Conservation (phyloP, 331 rosid species). For the Dryas integrifolia region DNA sequence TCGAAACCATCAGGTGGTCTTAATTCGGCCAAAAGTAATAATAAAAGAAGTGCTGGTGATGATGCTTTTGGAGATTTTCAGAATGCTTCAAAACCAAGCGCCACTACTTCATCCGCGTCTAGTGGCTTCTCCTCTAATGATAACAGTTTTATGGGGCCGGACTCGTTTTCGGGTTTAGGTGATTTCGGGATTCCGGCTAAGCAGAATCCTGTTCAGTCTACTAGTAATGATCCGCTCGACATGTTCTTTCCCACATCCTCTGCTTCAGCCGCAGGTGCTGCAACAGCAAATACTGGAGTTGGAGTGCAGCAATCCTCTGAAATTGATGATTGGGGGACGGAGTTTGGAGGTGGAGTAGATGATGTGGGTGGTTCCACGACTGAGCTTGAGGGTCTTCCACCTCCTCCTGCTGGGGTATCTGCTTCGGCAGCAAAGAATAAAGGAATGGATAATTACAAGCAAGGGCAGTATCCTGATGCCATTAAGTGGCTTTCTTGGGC, state of each 20-base stretch:
- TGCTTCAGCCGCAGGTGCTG: conserved; percentile 35
- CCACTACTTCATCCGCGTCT: conserved; percentile 36
- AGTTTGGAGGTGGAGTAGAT: conserved; percentile 64
- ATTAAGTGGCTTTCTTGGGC: conserved; percentile 99
- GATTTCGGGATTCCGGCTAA: conserved; percentile 43
- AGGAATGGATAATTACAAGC: conserved; percentile 90
- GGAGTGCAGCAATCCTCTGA: conserved; percentile 46
- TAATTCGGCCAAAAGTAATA: conserved; percentile 47
- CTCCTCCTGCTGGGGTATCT: conserved; percentile 85
- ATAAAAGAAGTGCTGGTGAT: conserved; percentile 29
- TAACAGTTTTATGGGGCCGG: conserved; percentile 39
- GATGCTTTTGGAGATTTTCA: conserved; percentile 80
- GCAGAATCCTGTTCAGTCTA: conserved; percentile 42
- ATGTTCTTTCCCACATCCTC: conserved; percentile 62
- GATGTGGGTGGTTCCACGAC: conserved; percentile 72
- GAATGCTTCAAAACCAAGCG: conserved; percentile 60
- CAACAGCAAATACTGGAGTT: conserved; percentile 29
- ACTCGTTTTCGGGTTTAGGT: conserved; percentile 26
- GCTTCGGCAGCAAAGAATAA: conserved; percentile 73
- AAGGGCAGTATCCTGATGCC: conserved; percentile 95
- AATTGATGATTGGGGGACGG: conserved; percentile 81
- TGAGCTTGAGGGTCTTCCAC: conserved; percentile 96
- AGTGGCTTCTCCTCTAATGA: conserved; percentile 29
- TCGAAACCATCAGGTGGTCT: conserved; percentile 54
- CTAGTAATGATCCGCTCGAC: conserved; percentile 67